Percentiles rank a stretch among this genome's conserved stretches.
These are phyloP conservation scores for Exobasidium cylindrosporum DNA, from an alignment of 1,284 basidiomycete genomes.

Conservation along the genomic window DNA sequence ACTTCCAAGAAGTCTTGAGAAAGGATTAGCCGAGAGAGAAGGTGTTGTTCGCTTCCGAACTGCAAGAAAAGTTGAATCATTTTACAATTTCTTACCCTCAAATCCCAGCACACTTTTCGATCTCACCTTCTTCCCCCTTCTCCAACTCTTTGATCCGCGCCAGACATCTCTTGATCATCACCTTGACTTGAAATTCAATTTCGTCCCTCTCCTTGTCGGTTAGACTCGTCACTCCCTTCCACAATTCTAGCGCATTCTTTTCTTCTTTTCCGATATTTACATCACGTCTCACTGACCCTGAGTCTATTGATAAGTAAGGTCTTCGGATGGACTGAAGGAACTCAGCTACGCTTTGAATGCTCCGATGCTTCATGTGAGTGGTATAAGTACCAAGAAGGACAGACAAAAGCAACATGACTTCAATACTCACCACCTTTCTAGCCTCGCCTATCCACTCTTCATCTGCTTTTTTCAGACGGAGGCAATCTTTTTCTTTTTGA, in stretches of 20 bases:
- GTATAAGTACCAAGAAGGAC: too few relatives aligned
- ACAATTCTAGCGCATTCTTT: constrained; percentile 2
- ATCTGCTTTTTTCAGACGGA: constrained; percentile 10
- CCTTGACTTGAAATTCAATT: constrained; percentile 80
- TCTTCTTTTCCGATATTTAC: background rate
- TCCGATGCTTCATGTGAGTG: background rate
- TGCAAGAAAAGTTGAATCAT: background rate
- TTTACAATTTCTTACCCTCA: too few relatives aligned
- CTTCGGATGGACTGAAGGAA: background rate
- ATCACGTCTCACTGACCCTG: background rate
- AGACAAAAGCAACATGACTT: too few relatives aligned
- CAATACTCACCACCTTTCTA: constrained; percentile 11
- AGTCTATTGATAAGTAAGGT: background rate
- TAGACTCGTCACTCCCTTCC: constrained; percentile 60
- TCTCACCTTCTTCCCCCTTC: constrained; percentile 73
- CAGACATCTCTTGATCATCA: constrained; percentile 75
- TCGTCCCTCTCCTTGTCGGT: constrained; percentile 83
- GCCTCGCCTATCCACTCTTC: constrained; percentile 13
- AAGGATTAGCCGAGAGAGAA: constrained; percentile 15
- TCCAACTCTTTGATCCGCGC: constrained; percentile 82
- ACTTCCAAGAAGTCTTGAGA: constrained; percentile 61
- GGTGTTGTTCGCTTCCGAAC: constrained; percentile 30
- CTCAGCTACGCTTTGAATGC: background rate
- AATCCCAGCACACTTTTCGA: background rate
- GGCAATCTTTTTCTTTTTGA: constrained; percentile 3